Base-by-base conservation (phyloP, 148 eudicot species). In the Arctostaphylos glauca region DNA sequence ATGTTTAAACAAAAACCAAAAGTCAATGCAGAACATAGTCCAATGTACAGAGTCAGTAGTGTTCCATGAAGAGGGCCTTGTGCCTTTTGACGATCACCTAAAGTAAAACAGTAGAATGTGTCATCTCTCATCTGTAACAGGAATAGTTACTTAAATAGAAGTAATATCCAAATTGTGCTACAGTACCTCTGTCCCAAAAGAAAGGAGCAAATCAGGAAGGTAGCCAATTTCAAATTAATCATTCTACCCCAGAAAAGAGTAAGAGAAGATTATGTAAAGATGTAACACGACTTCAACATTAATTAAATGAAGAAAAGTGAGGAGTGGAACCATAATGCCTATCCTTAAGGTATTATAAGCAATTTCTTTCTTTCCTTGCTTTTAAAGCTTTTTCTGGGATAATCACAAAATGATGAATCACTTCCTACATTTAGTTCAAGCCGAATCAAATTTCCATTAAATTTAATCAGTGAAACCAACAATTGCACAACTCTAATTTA, bases 1-100 rank as follows among this genome's bases (percentile, higher is more conserved):
- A 74, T 9, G 76, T 23, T 55, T 66, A 31, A 75, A 52, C 19
- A 13, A 77, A 50, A 62, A 10, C 49, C 70, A 75, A 44, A 9
- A 25, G 38, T 13, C 78, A 79, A 2, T 52, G 70, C 19, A 21
- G 62, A 68, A 81, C 70, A 86, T n/a, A 52, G 56, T 52, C 59
- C 75, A 59, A 80, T 76, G 16, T 4, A 41, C 4, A 50, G 47
- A 56, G 47, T 41, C 31, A 78, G 14, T 31, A 31, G 38, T 31
- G 38, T 31, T 31, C 38, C 38, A 31, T 31, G 38, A 31, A 54
- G 21, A 52, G 16, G 16, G 74, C 47, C 74, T 14, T 68, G 19
- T 68, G n/a, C 47, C 47, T 21, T 9, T 16, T 23, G 41, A 6
- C 31, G 52, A 80, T 79, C 75, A 80, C 47, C 41, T n/a, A 67